Base-by-base conservation (phyloP, 2,329 filamentous ascomycete species). In the Alternaria triticimaculans region DNA sequence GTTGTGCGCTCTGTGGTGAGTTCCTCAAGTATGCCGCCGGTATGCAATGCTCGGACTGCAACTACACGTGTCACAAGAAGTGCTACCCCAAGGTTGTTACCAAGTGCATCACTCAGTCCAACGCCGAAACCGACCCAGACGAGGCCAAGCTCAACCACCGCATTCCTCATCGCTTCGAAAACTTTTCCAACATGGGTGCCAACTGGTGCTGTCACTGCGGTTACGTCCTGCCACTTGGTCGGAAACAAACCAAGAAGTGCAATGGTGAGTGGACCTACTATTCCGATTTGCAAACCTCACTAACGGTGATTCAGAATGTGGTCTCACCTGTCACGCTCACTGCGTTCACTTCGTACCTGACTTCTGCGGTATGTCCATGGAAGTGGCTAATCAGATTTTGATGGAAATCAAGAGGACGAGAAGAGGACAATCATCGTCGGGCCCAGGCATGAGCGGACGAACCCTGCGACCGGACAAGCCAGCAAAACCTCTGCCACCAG, bases 161-260 rank as follows among this genome's bases (percentile, higher is more conserved):
- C 69, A 99, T 99, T 78, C 96, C 96, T 9, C 96, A 99, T 87
- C 91, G 96, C 58, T 99, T 98, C 85, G 90, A 95, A 75, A 89
- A 92, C n/a, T 99, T 96, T 80, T 94, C 94, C 69, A 99, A 99
- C 76, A 92, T 99, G 82, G 96, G 94, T 15, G 96, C 96, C 72
- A 99, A 98, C 79, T 99, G 96, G 96, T 99, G 96, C 82, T 99
- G 96, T 78, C 96, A 99, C 81, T 99, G 96, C 79, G 96, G 96
- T 74, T 98, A 97, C 78, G 91, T 99, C 71, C 83, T 99, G 55
- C 94, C 96, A 0, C 92, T 99, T 78, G 96, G 96, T 63, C 93
- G 94, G 80, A 97, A 97, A 82, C 97, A 97, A 80, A 94, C 92
- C 77, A 90, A 96, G 76, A 96, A 94, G 82, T 99, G 96, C 80